phyloP scores from a whole-genome alignment of 1,284 basidiomycete species.

The Sporisorium iseilematis-ciliati region DNA sequence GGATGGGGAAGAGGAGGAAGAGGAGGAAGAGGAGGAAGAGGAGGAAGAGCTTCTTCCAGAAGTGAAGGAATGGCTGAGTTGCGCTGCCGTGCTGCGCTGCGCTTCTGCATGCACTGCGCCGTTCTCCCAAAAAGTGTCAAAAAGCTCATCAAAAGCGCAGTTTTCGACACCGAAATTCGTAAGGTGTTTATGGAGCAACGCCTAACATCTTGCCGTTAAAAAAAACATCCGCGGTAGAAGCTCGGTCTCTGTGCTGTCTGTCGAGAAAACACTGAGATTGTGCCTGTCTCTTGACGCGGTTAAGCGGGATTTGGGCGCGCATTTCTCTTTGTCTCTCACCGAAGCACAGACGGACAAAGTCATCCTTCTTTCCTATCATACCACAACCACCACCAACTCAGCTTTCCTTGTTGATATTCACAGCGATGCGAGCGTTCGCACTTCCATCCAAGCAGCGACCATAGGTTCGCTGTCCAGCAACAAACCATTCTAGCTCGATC shows the following conservation, averaged over 20 bases:
- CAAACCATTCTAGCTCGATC: too few relatives aligned
- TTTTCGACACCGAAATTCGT: too few relatives aligned
- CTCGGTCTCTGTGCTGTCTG: too few relatives aligned
- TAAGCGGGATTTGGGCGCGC: conserved; percentile 10
- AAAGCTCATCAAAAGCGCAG: not conserved
- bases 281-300: conserved; percentile 2
- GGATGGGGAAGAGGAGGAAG: not conserved
- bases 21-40: not conserved
- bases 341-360: not conserved
- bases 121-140: conserved; percentile 6
- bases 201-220: too few relatives aligned
- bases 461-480: conserved; percentile 12
- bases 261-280: not conserved
- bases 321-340: conserved; percentile 1
- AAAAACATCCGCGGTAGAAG: too few relatives aligned
- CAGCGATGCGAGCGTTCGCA: conserved; percentile 9
- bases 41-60: too few relatives aligned
- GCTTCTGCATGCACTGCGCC: too few relatives aligned
- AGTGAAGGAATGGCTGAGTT: too few relatives aligned
- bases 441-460: conserved; percentile 5
- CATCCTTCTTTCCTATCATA: not conserved
- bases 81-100: not conserved
- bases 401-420: not conserved
- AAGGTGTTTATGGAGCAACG: too few relatives aligned
- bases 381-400: not conserved